These are phyloP conservation scores for Canavalia gladiata DNA, from an alignment of 306 rosid species.

Conservation along the genomic window DNA sequence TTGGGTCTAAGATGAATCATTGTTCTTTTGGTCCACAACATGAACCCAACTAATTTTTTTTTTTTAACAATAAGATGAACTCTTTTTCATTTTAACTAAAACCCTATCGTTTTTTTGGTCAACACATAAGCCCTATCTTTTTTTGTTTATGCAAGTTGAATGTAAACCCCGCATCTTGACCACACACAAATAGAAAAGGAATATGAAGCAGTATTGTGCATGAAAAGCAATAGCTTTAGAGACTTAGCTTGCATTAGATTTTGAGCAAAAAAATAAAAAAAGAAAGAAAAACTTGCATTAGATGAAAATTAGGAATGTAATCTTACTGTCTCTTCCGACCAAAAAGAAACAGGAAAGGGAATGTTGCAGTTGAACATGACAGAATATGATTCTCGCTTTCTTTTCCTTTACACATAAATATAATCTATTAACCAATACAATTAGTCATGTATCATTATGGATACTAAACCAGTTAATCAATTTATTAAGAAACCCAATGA, in stretches of 20 bases:
- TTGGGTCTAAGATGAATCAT: too few relatives aligned
- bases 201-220: constrained; percentile 14
- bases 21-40: too few relatives aligned
- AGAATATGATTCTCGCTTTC: constrained; percentile 42
- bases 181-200: not conserved
- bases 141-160: too few relatives aligned
- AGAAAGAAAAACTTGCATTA: constrained; percentile 14
- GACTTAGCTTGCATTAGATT: constrained; percentile 1
- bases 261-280: too few relatives aligned
- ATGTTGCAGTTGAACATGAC: constrained; percentile 51
- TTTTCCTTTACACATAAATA: constrained; percentile 35
- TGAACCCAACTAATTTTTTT: too few relatives aligned
- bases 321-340: constrained; percentile 39
- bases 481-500: constrained; percentile 19
- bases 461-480: constrained; percentile 14
- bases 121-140: too few relatives aligned
- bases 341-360: constrained; percentile 46
- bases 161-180: not conserved
- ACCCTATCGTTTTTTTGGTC: too few relatives aligned
- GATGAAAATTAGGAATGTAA: constrained; percentile 41
- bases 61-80: too few relatives aligned
- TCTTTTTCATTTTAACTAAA: too few relatives aligned
- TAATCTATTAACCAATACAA: constrained; percentile 16
- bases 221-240: constrained; percentile 4
- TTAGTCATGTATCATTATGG: constrained; percentile 6